Base-by-base conservation (phyloP, 2,329 filamentous ascomycete genomes). In the Microcera coccophila region DNA sequence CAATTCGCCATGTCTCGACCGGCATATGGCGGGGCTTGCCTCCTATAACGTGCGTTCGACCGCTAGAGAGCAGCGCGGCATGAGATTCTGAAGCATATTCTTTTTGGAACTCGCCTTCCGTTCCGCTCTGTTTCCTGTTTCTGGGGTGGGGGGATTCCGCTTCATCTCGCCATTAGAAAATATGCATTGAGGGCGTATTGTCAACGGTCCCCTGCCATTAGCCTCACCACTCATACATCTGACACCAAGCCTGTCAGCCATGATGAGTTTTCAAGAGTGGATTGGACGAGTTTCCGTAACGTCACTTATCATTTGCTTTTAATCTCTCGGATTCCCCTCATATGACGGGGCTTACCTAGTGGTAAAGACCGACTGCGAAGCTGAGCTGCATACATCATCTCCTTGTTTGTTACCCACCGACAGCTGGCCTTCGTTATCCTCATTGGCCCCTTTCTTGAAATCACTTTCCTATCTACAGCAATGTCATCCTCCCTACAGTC, bases 1-100 rank as follows among this genome's bases (percentile, higher is more conserved):
- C 39, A 36, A 48, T 49, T 49, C 36, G 42, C 36, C 43, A 26
- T 48, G 34, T 43, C 39, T 42, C 38, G 38, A n/a, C n/a, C n/a
- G n/a, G n/a, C n/a, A n/a, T n/a, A n/a, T n/a, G n/a, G n/a, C n/a
- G n/a, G n/a, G n/a, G n/a, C n/a, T n/a, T n/a, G n/a, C n/a, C n/a
- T n/a, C n/a, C n/a, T n/a, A n/a, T n/a, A n/a, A n/a, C n/a, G n/a
- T 26, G n/a, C n/a, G n/a, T n/a, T n/a, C n/a, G n/a, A n/a, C n/a
- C n/a, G n/a, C n/a, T n/a, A n/a, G n/a, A n/a, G n/a, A n/a, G n/a
- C n/a, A n/a, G n/a, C n/a, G n/a, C n/a, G n/a, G n/a, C n/a, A n/a
- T n/a, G n/a, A n/a, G n/a, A n/a, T n/a, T n/a, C n/a, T n/a, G 22
- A 12, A 26, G 22, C 22, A 26, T 26, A n/a, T 32, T n/a, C 8